Evolutionary conservation across 345 rosid species (phyloP), one percentile per base, ranked within the genome.

Genomic region (Euphorbia peplus): DNA sequence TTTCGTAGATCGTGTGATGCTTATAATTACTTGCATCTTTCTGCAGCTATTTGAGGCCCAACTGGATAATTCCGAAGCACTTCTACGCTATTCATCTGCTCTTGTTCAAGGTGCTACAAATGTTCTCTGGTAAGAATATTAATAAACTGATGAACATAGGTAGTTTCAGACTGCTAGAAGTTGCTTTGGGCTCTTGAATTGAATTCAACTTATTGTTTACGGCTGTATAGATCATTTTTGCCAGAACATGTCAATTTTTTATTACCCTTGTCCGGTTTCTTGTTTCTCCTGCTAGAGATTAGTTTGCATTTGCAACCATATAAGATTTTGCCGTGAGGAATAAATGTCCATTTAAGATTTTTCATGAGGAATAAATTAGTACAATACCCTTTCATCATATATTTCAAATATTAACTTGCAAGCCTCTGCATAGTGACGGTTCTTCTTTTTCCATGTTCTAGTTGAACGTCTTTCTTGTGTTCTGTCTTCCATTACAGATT

Each of bases 91-190:
- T 86, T 95, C 98, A 39, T 90, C 98, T 68, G 99, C 99, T 59
- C 90, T 95, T 76, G 97, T 85, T 67, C 96, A 92, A 75, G 99
- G 99, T 76, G 98, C 98, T 68, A 87, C 98, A 62, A 89, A 90
- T 84, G 95, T 95, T 66, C 89, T 92, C 82, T 95, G 99, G 99
- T 95, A 92, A 50, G 92, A 42, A 68, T 63, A 61, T 69, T 18
- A 22, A 58, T 24, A 56, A 60, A 46, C 68, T 61, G 21, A 42
- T 59, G 50, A 28, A 13, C 16, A 35, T 51, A 55, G 24, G 2
- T 68, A 47, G 39, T 83, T n/a, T 71, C 18, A 61, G 57, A 64
- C 29, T 60, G 30, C 21, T 19, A 26, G 48, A 42, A 68, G 54
- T 56, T 37, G 12, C 28, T 42, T 21, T 11, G 53, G 55, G 15